Percentiles rank a stretch among this genome's conserved stretches.
phyloP scores from a whole-genome alignment of 163 green algal species.

The Trebouxiophyceae sp. region DNA sequence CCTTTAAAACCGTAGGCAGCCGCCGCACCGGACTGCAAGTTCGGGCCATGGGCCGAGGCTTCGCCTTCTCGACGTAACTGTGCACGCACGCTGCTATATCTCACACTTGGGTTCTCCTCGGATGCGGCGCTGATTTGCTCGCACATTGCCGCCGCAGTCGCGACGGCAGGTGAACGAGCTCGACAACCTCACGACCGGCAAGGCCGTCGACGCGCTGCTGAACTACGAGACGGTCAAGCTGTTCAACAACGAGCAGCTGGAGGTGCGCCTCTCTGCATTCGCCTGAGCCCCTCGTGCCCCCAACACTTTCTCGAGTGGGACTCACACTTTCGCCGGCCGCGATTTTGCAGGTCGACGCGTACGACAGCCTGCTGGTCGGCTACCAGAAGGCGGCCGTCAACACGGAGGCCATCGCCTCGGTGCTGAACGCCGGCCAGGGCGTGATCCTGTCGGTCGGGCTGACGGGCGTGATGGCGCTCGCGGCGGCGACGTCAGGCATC shows the following conservation, averaged over 20 bases:
- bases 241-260: slow-evolving; percentile 69
- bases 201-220: slow-evolving; percentile 81
- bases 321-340: too few species aligned
- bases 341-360: slow-evolving; percentile 42
- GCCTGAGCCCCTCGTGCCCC: too few species aligned
- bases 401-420: slow-evolving; percentile 63
- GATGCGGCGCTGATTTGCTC: too few species aligned
- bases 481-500: slow-evolving; percentile 7
- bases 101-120: too few species aligned
- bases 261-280: too few species aligned
- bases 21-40: too few species aligned
- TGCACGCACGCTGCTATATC: too few species aligned
- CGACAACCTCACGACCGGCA: slow-evolving; percentile 76
- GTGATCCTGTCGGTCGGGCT: slow-evolving; percentile 62
- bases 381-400: slow-evolving; percentile 58
- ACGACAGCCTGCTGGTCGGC: slow-evolving; percentile 58
- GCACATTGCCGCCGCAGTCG: too few species aligned
- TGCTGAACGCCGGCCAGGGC: slow-evolving; percentile 76
- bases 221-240: slow-evolving; percentile 81
- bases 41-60: too few species aligned
- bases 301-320: too few species aligned
- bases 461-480: slow-evolving; percentile 53
- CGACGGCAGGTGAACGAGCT: slow-evolving; percentile 75
- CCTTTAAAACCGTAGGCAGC: too few species aligned
- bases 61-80: too few species aligned